Evolutionary conservation across 139 green algal species (phyloP), one percentile per base, ranked within the genome.

Genomic region (Raphidocelis subcapitata): DNA sequence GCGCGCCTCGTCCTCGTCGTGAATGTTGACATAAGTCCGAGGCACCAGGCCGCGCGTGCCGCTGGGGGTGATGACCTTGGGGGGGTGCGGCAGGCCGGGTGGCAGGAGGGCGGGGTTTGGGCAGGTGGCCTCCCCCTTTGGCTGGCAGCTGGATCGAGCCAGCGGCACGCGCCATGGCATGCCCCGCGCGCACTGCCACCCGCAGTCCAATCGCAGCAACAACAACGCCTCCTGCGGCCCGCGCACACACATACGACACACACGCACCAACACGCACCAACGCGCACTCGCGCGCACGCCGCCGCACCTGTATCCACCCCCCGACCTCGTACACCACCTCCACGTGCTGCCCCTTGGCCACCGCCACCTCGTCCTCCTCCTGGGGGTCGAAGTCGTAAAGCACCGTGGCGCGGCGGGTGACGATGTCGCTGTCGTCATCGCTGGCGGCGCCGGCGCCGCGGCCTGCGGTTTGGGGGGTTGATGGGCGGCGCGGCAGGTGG

Each of bases 351-450:
- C 75, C 37, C 65, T 83, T 72, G 52, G 18, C n/a, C 3, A 78
- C 41, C 0, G 72, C 63, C 16, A 72, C 72, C 52, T 78, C 72
- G 28, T 78, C 72, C 52, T 78, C 72, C 32, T 78, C 72, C 35
- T 78, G 61, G 1, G 72, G 41, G 16, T 24, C 23, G 29, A 78
- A 78, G 12, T 78, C 72, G 26, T 78, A 78, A 24, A 78, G 57
- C 51, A 69, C 66, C 37, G 69, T 32, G 63, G 77, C 81, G 59
- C 75, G 76, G 41, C 65, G 46, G 0, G 55, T 5, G 31, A 75
- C 20, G 8, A 74, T 20, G 36, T 74, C 46, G n/a, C 47, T 68
- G 75, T 75, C 72, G 29, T 85, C 51, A 31, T 79, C 75, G 73
- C 66, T 73, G 46, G 16, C 29, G 65, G 68, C 49, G 60, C 68